Evolutionary conservation across 2,329 filamentous ascomycete species (phyloP), one percentile per base, ranked within the genome.

Genomic region (Metarhizium album): DNA sequence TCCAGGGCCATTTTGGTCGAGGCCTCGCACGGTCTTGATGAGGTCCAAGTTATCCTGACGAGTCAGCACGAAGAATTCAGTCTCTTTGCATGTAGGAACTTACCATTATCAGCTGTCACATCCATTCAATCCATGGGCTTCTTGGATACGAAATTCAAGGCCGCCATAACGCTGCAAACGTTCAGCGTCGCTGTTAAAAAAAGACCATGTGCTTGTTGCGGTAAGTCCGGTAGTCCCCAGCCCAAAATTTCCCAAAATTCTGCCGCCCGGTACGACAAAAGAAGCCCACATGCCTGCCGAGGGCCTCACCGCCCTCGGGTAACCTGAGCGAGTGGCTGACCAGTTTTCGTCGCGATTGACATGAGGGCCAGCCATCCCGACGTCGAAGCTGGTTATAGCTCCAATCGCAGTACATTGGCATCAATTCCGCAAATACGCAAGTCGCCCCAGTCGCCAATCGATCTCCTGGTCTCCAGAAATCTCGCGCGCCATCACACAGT

Each of bases 1-100:
- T 64, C 70, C 70, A 16, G 71, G 66, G 37, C 67, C 70, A 53
- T 67, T 71, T 53, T 80, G 74, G 54, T 82, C 78, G 46, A 82
- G 72, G n/a, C 73, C 68, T 63, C 76, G 71, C 29, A 77, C 74
- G 51, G 71, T 70, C 62, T 72, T 74, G 59, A 80, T 70, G 55
- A 81, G 72, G 59, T 70, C 59, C 52, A 58, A 57, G 53, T 61
- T 60, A 50, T 60, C 57, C 66, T 70, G 43, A 46, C 48, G 3
- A 46, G 4, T 43, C 52, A 43, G 40, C 11, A 43, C 9, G 20
- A 23, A 27, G 4, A 20, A 52, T 37, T 35, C 33, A 2, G 5
- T 31, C 20, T 13, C 20, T 20, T 42, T 2, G 22, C 11, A 14
- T 1, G 7, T 1, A 18, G 8, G 7, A 8, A 24, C 40, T 43